Evolutionary conservation across 2,329 filamentous ascomycete genomes (phyloP), one percentile per base, ranked within the genome.

Genomic region (Stachybotrys elegans): DNA sequence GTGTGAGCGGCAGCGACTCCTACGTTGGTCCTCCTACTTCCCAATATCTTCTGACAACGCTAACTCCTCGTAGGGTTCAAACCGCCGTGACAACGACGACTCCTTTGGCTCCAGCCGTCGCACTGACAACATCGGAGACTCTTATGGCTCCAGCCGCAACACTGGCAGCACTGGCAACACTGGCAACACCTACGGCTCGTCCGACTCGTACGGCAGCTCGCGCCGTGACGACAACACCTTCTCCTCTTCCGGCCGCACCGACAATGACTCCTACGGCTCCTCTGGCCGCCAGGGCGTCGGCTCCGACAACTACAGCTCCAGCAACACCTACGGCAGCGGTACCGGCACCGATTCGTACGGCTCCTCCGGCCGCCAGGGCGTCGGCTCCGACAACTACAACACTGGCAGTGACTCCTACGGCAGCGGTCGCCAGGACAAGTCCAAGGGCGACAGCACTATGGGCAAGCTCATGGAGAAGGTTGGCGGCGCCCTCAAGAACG

Each of bases 391-490:
- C 34, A 31, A 44, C 29, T 42, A 42, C 35, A 45, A 40, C 14
- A 38, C 34, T 19, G 41, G 48, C 19, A 48, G n/a, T n/a, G n/a
- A n/a, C n/a, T n/a, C 44, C 2, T 53, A 53, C 25, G 53, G 55
- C 32, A 54, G 54, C 5, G 19, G 16, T 13, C 45, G 45, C 40
- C 41, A 34, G 3, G 23, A 31, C 16, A 22, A 13, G 14, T 16
- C 8, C 9, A 51, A 52, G 37, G 54, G 54, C 13, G 71, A 76
- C 55, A 76, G 73, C 41, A 71, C 69, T 14, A 43, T 78, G 19
- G 78, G 78, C 38, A 81, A 78, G 62, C 45, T 82, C 20, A 64
- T 82, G 59, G 76, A 83, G 63, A 81, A 79, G 68, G 73, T 71
- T 6, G 76, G 78, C 8, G 58, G 62, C 12, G 52, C 74, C 40